Evolutionary conservation across 1,284 basidiomycete species (phyloP).

Genomic region (Veloboletus limbatus): DNA sequence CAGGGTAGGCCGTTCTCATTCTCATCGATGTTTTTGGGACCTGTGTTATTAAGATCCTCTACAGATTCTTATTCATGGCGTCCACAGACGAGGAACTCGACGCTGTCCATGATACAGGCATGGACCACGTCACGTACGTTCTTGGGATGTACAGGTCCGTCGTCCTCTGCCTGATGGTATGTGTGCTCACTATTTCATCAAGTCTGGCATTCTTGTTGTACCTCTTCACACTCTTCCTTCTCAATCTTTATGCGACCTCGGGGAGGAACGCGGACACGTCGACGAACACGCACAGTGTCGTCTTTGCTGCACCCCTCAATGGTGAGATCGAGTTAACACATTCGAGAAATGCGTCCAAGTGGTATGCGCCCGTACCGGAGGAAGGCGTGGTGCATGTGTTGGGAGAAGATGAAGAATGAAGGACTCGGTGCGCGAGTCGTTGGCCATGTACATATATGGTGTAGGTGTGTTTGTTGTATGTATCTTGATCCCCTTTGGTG

Average conservation of each 20-base stretch:
- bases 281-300: slow-evolving; percentile 5
- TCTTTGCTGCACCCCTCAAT: slow-evolving; percentile 24
- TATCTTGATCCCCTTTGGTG: not conserved
- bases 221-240: slow-evolving; percentile 59
- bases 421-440: not conserved
- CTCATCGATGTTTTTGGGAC: not conserved
- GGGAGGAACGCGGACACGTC: slow-evolving; percentile 51
- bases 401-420: slow-evolving; percentile 35
- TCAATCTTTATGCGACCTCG: slow-evolving; percentile 56
- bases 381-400: slow-evolving; percentile 33
- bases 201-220: slow-evolving; percentile 78
- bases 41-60: not conserved
- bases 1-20: slow-evolving; percentile 43
- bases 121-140: slow-evolving; percentile 89
- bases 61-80: slow-evolving; percentile 79
- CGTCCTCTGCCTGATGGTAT: not conserved
- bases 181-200: not conserved
- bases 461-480: not conserved
- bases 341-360: slow-evolving; percentile 32
- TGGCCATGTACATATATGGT: not conserved
- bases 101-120: slow-evolving; percentile 63
- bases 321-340: slow-evolving; percentile 34
- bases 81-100: slow-evolving; percentile 87
- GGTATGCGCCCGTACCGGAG: slow-evolving; percentile 41
- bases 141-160: slow-evolving; percentile 74